Base-by-base conservation (phyloP, 208 protist genomes). In the Leishmania mexicana region DNA sequence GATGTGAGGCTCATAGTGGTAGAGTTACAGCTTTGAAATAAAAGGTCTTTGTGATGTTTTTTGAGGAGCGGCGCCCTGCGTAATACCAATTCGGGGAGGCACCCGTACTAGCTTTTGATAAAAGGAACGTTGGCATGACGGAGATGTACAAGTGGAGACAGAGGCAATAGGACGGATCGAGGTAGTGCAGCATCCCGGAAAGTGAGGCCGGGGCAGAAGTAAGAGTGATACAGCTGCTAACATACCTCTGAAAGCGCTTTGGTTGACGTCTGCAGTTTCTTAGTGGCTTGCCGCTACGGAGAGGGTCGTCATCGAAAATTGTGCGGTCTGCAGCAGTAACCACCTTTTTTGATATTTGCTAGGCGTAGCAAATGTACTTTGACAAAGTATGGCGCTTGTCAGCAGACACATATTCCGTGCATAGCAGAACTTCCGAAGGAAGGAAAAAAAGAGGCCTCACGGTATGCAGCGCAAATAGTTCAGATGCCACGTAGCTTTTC, bases 1-100 rank as follows among this genome's bases (percentile, higher is more conserved):
- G 71, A 78, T 6, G 68, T 21, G 47, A 67, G 68, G 24, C 77
- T 83, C 85, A 83, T 81, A 60, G 75, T 75, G 64, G 31, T 82
- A 76, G 58, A 76, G 67, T 31, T 42, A 45, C 35, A 51, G 53
- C 28, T 74, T 74, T 47, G 70, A 76, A 38, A 62, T 47, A 42
- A n/a, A 54, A 45, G 31, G 13, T 11, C 31, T 28, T 40, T 62
- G 62, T 24, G 28, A 13, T 45, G 21, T 75, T 2, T 75, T 24
- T 76, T 62, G 51, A 47, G 17, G 73, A 40, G n/a, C n/a, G 31
- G 35, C 73, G 40, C 73, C 47, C 42, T 45, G 51, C 51, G 8
- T 47, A 62, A 62, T 35, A 35, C 31, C 6, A 42, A 42, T 8
- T 42, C 73, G 53, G n/a, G 45, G 47, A 76, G 24, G 31, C 35